phyloP scores from a whole-genome alignment of 164 flowering plant genomes.

The Aristolochia contorta region DNA sequence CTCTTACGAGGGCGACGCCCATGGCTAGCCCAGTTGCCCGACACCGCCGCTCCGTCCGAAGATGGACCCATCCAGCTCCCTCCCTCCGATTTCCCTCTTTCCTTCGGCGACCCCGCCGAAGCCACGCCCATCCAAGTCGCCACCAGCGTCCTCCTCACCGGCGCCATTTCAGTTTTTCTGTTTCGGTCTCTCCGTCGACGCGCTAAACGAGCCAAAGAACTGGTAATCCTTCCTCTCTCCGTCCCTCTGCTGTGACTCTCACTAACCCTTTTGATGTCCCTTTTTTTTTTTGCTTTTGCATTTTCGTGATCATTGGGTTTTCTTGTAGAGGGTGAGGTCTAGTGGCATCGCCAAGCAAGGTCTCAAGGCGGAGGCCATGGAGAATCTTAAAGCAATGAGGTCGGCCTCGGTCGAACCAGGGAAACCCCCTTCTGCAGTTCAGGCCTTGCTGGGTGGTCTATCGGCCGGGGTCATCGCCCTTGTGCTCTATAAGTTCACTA shows the following conservation, averaged over 20 bases:
- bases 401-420: slow-evolving; percentile 34
- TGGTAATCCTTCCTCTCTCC: slow-evolving; percentile 26
- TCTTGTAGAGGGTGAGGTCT: slow-evolving; percentile 65
- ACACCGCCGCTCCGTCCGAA: slow-evolving; percentile 8
- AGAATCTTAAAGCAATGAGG: slow-evolving; percentile 61
- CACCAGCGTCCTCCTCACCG: slow-evolving; percentile 90
- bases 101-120: slow-evolving; percentile 50
- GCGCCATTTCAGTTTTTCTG: slow-evolving; percentile 81
- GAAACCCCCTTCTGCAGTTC: slow-evolving; percentile 57
- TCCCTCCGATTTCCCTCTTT: slow-evolving; percentile 20
- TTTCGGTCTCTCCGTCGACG: slow-evolving; percentile 86
- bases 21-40: slow-evolving; percentile 28
- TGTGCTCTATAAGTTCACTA: slow-evolving; percentile 77
- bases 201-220: slow-evolving; percentile 73
- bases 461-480: slow-evolving; percentile 76
- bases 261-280: neutral
- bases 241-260: no score
- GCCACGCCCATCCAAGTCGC: slow-evolving; percentile 70
- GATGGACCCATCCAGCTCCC: slow-evolving; percentile 68
- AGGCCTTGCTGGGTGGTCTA: slow-evolving; percentile 72
- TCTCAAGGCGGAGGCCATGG: slow-evolving; percentile 76
- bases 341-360: slow-evolving; percentile 42
- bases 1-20: slow-evolving; percentile 15
- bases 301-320: neutral
- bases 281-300: neutral